Evolutionary conservation across 768 basidiomycete species (phyloP), one percentile per base, ranked within the genome.

Genomic region (Russula ochroleuca): DNA sequence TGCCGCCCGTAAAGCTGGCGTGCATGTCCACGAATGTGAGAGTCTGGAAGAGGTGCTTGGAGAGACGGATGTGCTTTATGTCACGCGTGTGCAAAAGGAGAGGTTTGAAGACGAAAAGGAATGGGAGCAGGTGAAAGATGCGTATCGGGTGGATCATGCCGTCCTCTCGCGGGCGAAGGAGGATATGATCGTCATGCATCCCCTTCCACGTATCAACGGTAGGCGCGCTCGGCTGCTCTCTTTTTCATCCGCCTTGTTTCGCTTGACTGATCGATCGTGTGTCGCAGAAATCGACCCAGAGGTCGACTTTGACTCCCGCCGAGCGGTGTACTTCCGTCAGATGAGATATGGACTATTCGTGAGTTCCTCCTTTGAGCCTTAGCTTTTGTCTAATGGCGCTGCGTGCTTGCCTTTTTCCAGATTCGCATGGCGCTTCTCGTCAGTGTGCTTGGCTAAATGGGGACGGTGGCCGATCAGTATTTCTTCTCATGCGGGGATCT

Each of bases 101-200:
- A 82, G 97, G 59, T 97, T 99, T 73, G 78, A 80, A 61, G 86
- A 72, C 69, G 87, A 89, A 69, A 79, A 76, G 37, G 96, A 95
- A 73, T 99, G 94, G 92, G 79, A 87, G 67, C 81, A 85, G 51
- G 93, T 97, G 70, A 97, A 93, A 79, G 90, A 96, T 72, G 84
- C 87, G 17, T 98, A 96, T 73, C 80, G 93, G 38, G 85, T 99
- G 59, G 93, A 98, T 75, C 97, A 98, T 71, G 91, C 95, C 13
- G 85, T 98, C 37, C 80, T 99, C 31, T 86, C 94, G 6, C 81
- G 90, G 48, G 96, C 97, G 11, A 98, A 98, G 78, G 89, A 92
- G 67, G 91, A 94, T 58, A 93, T 97, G 86, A 98, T 98, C 63
- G 94, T 98, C 68, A 96, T 99, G 94, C 97, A 99, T 75, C 97